Evolutionary conservation across 2,329 filamentous ascomycete species (phyloP), one percentile per base, ranked within the genome.

Genomic region (Hawksworthiomyces lignivorus): DNA sequence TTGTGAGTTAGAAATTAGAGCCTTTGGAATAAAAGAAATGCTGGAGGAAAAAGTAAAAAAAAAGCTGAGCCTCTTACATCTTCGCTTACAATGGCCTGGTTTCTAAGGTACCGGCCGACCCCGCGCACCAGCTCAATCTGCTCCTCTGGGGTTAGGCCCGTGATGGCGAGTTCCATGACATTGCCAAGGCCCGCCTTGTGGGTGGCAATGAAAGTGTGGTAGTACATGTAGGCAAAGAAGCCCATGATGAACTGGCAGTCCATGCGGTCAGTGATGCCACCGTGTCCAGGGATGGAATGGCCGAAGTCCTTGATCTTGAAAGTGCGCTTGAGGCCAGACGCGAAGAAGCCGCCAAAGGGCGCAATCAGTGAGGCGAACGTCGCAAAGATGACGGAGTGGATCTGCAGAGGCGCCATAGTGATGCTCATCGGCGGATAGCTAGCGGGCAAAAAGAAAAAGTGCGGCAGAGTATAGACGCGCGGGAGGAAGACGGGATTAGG

Each of bases 221-320:
- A 98, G 68, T 98, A 98, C 76, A 98, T 89, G 69, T 88, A 97
- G 14, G 90, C 80, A 56, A 98, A 97, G 65, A 95, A 92, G 8
- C 92, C 92, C 92, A 98, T 98, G 69, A 97, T 97, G 68, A 98
- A 98, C 60, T 98, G 92, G 62, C 92, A 98, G 60, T 98, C 92
- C 90, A 98, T 97, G 48, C 92, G 85, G 61, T 98, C 92, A 14
- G 92, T 98, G 68, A 98, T 97, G 53, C 92, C 92, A 47, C 92
- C 92, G 56, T 98, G 92, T 18, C 92, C 92, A 2, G 92, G 92
- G 53, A 98, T 98, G 2, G 88, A 94, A 64, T 98, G 87, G 52
- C 92, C 92, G 67, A 98, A 98, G 68, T 98, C 92, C 73, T 98
- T 98, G 73, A 98, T 94, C 70, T 98, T 97, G 71, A 98, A 98